Base-by-base conservation (phyloP, 805 yeast species). In the Saccharomycopsis lassenensis region DNA sequence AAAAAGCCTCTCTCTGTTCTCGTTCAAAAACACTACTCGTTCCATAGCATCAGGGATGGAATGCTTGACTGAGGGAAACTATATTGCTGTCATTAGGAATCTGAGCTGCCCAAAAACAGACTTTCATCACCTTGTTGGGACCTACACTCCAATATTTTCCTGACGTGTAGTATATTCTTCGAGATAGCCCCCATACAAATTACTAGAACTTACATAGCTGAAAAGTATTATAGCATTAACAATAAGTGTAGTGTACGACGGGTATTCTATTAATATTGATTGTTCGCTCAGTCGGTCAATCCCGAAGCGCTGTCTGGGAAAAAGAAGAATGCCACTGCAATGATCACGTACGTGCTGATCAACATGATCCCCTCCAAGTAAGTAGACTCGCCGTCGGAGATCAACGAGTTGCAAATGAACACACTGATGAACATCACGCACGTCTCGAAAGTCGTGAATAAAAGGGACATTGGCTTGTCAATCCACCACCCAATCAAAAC, bases 321-420 rank as follows among this genome's bases (percentile, higher is more conserved):
- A 57, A 72, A 83, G 63, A 69, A 83, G 65, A 91, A 91, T 1
- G 96, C 87, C 48, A 91, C 65, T 2, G 94, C 95, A 38, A 86
- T 77, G 39, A 91, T 79, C 40, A 78, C 55, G 55, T 91, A 91
- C 36, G 94, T 83, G 41, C 93, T 77, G 39, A 91, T 56, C 47
- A 91, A 67, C 91, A 91, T 78, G 25, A 78, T 85, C 37, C 98
- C 98, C 64, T 91, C 98, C 37, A 91, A 68, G 96, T 97, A 91
- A 56, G 91, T 89, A 42, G 87, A 74, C 57, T 85, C 94, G 40
- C 98, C 98, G 55, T 91, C 98, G 44, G 82, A 69, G 45, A 91
- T 79, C 49, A 87, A 68, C 55, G 81, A 79, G 52, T 87, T 87
- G 25, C 93, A 75, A 44, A 91, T 74, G 56, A 87, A 79, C 43